Percentiles rank a stretch among this genome's conserved stretches.
Conservation (phyloP, 129 eudicot genomes). For the Saposhnikovia divaricata region DNA sequence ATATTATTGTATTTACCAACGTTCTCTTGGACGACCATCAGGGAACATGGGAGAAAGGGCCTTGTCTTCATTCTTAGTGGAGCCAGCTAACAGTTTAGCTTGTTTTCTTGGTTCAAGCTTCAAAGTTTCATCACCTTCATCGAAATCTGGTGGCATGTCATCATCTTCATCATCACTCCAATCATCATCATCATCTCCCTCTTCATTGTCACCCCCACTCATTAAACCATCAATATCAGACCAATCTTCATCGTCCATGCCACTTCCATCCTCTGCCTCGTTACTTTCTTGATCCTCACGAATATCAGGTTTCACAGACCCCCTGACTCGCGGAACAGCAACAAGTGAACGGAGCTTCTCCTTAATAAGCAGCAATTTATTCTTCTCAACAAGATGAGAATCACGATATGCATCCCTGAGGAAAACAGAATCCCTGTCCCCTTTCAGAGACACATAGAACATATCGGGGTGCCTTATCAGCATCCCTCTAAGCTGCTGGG, state of each 20-base stretch:
- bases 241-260: constrained; percentile 51
- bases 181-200: constrained; percentile 29
- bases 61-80: constrained; percentile 33
- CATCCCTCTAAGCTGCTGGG: constrained; percentile 94
- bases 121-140: constrained; percentile 39
- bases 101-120: constrained; percentile 38
- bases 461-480: constrained; percentile 96
- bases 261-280: constrained; percentile 32
- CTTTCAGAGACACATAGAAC: constrained; percentile 91
- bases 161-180: constrained; percentile 46
- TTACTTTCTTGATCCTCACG: constrained; percentile 27
- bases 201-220: constrained; percentile 42
- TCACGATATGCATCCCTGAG: constrained; percentile 89
- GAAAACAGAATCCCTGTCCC: constrained; percentile 93
- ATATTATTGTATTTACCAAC: constrained; percentile 52
- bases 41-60: constrained; percentile 58
- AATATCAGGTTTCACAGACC: constrained; percentile 26
- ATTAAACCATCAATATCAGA: constrained; percentile 58
- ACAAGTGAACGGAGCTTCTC: constrained; percentile 93
- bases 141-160: constrained; percentile 82
- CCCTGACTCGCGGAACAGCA: constrained; percentile 49
- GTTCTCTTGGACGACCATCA: constrained; percentile 92
- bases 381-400: constrained; percentile 78
- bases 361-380: constrained; percentile 62
- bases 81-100: constrained; percentile 17